Conservation (phyloP, 176 grass and related monocot species). For the Zoysia pacifica region DNA sequence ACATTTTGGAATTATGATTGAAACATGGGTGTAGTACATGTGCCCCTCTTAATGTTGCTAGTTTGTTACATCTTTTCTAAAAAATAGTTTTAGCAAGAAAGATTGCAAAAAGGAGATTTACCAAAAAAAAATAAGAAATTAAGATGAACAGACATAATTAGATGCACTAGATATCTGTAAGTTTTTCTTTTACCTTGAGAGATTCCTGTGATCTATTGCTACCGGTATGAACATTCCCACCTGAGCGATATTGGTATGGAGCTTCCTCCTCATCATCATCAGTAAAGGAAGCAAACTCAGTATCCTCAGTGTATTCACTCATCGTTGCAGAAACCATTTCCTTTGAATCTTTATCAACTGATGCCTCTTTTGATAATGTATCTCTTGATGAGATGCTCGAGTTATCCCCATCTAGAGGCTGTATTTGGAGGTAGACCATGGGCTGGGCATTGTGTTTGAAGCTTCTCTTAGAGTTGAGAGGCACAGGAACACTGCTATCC, state of each 20-base stretch:
- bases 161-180: slow-evolving; percentile 4
- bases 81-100: not conserved
- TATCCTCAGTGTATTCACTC: slow-evolving; percentile 76
- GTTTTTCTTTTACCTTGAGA: slow-evolving; percentile 52
- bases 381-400: slow-evolving; percentile 54
- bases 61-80: not conserved
- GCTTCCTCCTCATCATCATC: slow-evolving; percentile 74
- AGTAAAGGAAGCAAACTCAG: slow-evolving; percentile 79
- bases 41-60: slow-evolving; percentile 4
- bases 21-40: slow-evolving; percentile 10
- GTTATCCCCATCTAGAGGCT: slow-evolving; percentile 57
- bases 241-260: slow-evolving; percentile 41
- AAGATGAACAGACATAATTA: not conserved
- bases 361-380: slow-evolving; percentile 61
- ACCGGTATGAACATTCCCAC: slow-evolving; percentile 41
- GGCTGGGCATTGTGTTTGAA: slow-evolving; percentile 66
- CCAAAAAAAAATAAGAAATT: not conserved
- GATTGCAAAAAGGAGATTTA: not conserved
- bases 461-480: slow-evolving; percentile 77
- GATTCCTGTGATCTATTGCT: slow-evolving; percentile 42
- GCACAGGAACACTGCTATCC: slow-evolving; percentile 56
- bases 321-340: slow-evolving; percentile 58
- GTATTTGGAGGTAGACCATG: slow-evolving; percentile 74
- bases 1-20: not conserved
- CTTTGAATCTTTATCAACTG: slow-evolving; percentile 61